Evolutionary conservation across 2,329 filamentous ascomycete species (phyloP), one percentile per base, ranked within the genome.

Genomic region (Aotearoamyces nothofagi): DNA sequence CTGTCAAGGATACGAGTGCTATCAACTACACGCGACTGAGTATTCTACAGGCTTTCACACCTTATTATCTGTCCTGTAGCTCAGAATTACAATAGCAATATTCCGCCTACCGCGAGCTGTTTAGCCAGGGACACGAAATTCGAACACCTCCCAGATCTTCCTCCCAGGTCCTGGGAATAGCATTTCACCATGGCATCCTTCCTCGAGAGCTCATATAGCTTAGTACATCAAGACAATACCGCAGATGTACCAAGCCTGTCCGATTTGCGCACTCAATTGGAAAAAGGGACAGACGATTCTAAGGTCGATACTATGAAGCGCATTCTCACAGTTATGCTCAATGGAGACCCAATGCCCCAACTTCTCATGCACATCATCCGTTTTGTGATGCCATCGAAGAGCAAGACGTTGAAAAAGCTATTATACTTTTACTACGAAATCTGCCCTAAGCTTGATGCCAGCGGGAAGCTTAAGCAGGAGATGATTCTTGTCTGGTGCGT

Each of bases 361-460:
- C 67, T 98, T 12, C 74, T 98, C 45, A 98, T 98, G 90, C 90
- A 96, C 61, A 98, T 98, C 50, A 98, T 98, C 55, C 83, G 90
- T 54, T 98, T 98, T 54, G 86, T 98, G 46, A 98, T 98, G 90
- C 90, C 90, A 9, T 93, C 84, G 39, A 94, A 92, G 63, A 83
- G 80, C 57, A 98, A 98, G 62, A 64, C 78, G 23, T 64, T 98
- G 47, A 98, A 98, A 71, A 98, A 98, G 64, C 69, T 98, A 36
- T 70, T 98, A 32, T 98, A 98, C 60, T 90, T 98, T 56, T 98
- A 98, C 63, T 94, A 96, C 54, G 90, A 98, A 60, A 90, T 96
- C 53, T 96, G 90, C 55, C 90, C 87, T 22, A 98, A 98, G 62
- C 75, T 84, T 33, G 90, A 98, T 56, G 66, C 76, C 30, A 76